phyloP scores from a whole-genome alignment of 2,329 filamentous ascomycete genomes.

The Arthrocladium fulminans region DNA sequence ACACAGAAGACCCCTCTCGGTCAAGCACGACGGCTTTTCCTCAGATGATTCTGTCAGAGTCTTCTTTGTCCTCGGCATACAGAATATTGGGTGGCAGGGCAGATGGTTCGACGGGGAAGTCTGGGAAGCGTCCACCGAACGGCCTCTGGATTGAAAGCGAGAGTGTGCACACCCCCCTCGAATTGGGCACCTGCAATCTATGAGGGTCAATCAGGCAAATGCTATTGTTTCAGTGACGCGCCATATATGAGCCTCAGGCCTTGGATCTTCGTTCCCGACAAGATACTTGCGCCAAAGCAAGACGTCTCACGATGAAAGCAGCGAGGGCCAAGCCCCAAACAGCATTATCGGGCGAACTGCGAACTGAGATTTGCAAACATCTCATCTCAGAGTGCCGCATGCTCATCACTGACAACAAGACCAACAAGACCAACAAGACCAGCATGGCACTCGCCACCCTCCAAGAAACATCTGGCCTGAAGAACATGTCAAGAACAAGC shows the following conservation, averaged over 20 bases:
- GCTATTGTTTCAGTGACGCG: not conserved
- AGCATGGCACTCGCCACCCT: too few relatives aligned
- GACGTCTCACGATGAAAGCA: not conserved
- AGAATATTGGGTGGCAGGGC: not conserved
- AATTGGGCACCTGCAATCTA: not conserved
- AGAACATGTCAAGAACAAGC: slow-evolving; percentile 12
- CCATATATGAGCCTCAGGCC: not conserved
- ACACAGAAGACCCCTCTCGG: too few relatives aligned
- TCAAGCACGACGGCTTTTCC: not conserved
- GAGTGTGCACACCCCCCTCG: not conserved
- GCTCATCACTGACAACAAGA: slow-evolving; percentile 15
- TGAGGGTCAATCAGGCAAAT: not conserved
- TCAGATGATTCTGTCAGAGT: not conserved
- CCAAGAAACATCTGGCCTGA: slow-evolving; percentile 10
- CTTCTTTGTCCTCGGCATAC: not conserved
- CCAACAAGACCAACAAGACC: too few relatives aligned
- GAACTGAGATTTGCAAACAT: slow-evolving; percentile 58
- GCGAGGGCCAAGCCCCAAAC: not conserved
- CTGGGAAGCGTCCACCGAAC: too few relatives aligned
- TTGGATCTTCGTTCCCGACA: slow-evolving; percentile 1
- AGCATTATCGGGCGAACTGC: slow-evolving; percentile 57
- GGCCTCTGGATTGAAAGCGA: not conserved
- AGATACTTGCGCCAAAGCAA: not conserved
- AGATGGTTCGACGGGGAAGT: too few relatives aligned
- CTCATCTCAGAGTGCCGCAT: slow-evolving; percentile 41